Conservation (phyloP, 2,329 filamentous ascomycete genomes). For the Diaporthe capsici region DNA sequence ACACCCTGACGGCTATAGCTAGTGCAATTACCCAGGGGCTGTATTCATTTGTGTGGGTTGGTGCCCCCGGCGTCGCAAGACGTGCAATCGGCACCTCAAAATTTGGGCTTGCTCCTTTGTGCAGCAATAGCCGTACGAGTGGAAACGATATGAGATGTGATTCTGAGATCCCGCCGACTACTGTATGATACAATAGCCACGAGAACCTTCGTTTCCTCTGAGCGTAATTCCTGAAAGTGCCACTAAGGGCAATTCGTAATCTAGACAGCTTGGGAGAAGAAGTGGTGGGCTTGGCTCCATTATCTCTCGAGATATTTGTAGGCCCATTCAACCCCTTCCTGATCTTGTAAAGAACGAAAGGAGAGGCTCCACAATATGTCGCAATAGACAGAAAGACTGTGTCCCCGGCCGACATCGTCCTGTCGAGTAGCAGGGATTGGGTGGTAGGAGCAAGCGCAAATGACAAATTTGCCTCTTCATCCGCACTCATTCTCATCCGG, state of each 20-base stretch:
- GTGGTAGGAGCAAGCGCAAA: background rate
- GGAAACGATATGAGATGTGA: background rate
- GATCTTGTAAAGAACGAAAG: background rate
- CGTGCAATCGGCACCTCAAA: background rate
- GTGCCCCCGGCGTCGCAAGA: too few species aligned
- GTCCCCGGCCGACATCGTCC: background rate
- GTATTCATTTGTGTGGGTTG: background rate
- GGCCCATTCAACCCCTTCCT: background rate
- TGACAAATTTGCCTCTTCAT: background rate
- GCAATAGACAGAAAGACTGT: background rate
- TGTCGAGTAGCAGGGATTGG: background rate
- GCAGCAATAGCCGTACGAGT: background rate
- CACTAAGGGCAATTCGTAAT: background rate
- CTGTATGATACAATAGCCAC: background rate
- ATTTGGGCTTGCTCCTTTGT: background rate
- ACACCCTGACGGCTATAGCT: background rate
- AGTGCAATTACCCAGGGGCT: background rate
- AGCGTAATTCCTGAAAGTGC: background rate
- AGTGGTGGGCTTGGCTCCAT: background rate
- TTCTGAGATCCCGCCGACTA: background rate
- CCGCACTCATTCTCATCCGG: background rate
- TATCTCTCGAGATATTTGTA: background rate
- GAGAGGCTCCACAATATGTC: background rate
- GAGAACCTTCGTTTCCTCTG: background rate
- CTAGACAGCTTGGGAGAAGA: background rate